Base-by-base conservation (phyloP, 306 rosid species). In the Senna tora region DNA sequence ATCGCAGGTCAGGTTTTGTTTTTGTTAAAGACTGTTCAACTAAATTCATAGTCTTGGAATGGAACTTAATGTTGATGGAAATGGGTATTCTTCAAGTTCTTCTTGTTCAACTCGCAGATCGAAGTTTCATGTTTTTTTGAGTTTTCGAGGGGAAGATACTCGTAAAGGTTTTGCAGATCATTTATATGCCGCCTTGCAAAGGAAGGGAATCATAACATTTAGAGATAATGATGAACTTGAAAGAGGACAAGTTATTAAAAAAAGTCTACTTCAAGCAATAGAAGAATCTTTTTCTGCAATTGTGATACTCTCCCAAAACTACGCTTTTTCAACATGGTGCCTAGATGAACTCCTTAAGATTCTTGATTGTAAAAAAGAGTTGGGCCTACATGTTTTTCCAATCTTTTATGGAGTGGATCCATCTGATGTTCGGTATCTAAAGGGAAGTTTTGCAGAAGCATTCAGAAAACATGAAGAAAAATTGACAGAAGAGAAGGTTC, bases 121-220 rank as follows among this genome's bases (percentile, higher is more conserved):
- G 73, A 80, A 16, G 0, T 54, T 61, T 15, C 68, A 69, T 8
- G 73, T 69, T 32, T 74, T 79, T 20, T 15, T 80, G 15, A 80
- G 73, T 38, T 80, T 80, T 28, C 39, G 73, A n/a, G 83, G 79
- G 52, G 50, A 57, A 17, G 78, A 72, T 8, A 72, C 78, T 2
- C 47, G 74, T 11, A 57, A 25, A 41, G 4, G 28, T 14, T 78
- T 78, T 46, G 47, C 65, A 28, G 74, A 65, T 25, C 78, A 65
- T 30, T 65, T 78, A 6, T 36, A 71, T 16, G 9, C 55, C 1
- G 67, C 77, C 1, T 64, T 77, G n/a, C 7, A 5, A 2, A 0
- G 14, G 8, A n/a, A 14, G 6, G 73, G 69, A 21, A 22, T 42
- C 38, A 20, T 6, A 21, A 21, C 65, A 28, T 78, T 57, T 49